phyloP scores from a whole-genome alignment of 2,329 filamentous ascomycete species.

The Talaromyces atroroseus region DNA sequence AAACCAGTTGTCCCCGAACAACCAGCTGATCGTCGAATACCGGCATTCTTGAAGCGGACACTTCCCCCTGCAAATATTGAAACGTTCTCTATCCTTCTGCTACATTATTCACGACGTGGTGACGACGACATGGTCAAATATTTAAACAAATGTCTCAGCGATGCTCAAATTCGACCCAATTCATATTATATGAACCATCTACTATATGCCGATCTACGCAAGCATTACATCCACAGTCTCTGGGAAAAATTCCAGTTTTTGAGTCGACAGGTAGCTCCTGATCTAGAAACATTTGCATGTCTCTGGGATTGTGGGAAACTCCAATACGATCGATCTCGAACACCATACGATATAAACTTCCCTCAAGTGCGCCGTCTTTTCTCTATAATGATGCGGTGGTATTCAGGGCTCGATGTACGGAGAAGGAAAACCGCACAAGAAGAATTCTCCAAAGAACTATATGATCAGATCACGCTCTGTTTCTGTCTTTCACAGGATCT shows the following conservation, averaged over 20 bases:
- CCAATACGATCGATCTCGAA: constrained; percentile 44
- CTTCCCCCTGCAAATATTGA: constrained; percentile 63
- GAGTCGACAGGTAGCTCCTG: constrained; percentile 52
- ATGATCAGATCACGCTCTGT: constrained; percentile 48
- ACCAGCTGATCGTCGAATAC: constrained; percentile 25
- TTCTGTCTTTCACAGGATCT: constrained; percentile 48
- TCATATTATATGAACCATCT: constrained; percentile 76
- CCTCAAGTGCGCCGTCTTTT: constrained; percentile 43
- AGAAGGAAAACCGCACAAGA: constrained; percentile 24
- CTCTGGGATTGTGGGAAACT: constrained; percentile 55
- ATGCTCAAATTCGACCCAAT: constrained; percentile 61
- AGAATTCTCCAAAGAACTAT: constrained; percentile 45
- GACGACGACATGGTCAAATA: constrained; percentile 54
- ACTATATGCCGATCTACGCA: constrained; percentile 60
- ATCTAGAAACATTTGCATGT: constrained; percentile 63
- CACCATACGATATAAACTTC: constrained; percentile 43
- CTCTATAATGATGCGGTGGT: constrained; percentile 46
- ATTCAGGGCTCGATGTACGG: constrained; percentile 27
- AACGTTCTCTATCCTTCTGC: constrained; percentile 69
- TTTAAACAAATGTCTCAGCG: constrained; percentile 58
- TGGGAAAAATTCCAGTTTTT: constrained; percentile 53
- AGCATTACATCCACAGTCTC: constrained; percentile 52
- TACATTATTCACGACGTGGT: constrained; percentile 62
- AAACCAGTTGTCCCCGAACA: constrained; percentile 25
- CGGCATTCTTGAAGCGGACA: constrained; percentile 35